Evolutionary conservation across 176 grass and related monocot genomes (phyloP).

Genomic region (Calamus simplicifolius): DNA sequence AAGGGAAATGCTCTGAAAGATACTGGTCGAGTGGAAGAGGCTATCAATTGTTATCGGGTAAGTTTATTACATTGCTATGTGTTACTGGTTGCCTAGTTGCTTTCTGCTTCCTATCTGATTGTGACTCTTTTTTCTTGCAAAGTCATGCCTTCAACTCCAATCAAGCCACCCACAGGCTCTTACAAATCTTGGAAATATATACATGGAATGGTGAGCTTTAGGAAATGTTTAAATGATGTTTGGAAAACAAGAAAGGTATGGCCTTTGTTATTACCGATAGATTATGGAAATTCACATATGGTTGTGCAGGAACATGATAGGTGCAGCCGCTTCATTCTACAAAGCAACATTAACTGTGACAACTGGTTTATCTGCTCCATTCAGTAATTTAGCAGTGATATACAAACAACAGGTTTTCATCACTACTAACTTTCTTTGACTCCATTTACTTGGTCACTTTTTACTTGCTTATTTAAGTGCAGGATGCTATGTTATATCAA

Average conservation of each 20-base stretch:
- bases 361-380: conserved; percentile 76
- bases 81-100: not conserved
- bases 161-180: conserved; percentile 85
- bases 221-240: conserved; percentile 10
- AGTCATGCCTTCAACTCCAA: conserved; percentile 79
- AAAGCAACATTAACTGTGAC: conserved; percentile 78
- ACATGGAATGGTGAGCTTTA: conserved; percentile 80
- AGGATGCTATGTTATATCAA: too few relatives aligned
- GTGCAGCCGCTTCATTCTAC: conserved; percentile 63
- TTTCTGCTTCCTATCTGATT: too few relatives aligned
- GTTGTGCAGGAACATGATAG: conserved; percentile 59
- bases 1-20: conserved; percentile 95
- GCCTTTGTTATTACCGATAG: not conserved
- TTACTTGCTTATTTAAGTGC: too few relatives aligned
- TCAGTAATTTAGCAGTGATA: conserved; percentile 87
- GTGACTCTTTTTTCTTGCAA: conserved; percentile 17
- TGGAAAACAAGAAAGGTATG: too few relatives aligned
- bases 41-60: conserved; percentile 79
- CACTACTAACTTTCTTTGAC: too few relatives aligned
- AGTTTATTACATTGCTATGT: conserved; percentile 15
- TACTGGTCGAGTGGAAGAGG: conserved; percentile 77
- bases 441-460: too few relatives aligned
- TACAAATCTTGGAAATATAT: conserved; percentile 83
- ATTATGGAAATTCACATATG: conserved; percentile 6
- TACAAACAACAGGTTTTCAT: conserved; percentile 78